Base-by-base conservation (phyloP, 345 rosid genomes). In the Cardamine chenopodiifolia region DNA sequence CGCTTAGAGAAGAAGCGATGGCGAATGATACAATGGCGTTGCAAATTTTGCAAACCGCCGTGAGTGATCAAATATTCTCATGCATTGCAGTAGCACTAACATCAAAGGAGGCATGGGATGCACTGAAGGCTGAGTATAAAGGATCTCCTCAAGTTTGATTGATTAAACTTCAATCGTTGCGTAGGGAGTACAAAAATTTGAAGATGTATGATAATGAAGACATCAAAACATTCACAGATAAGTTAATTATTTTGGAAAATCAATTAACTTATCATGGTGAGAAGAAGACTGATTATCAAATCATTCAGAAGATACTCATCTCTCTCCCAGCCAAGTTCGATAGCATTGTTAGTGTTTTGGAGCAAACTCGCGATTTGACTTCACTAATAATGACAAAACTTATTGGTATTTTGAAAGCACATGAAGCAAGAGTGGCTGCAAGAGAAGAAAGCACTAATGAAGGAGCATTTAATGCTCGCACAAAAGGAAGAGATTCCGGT, bases 261-360 rank as follows among this genome's bases (percentile, higher is more conserved):
- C n/a, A n/a, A n/a, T n/a, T n/a, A n/a, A n/a, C 48, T n/a, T 63
- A 63, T 45, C 54, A 63, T 28, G 54, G 68, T 15, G 54, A 63
- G 13, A 44, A 44, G 54, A 26, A 45, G 1, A 13, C 25, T 0
- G 6, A 63, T 0, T 6, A 1, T 8, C 50, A 62, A 6, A 3
- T 22, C 7, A 8, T 62, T 1, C 66, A 62, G 3, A 62, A 62
- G 32, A 40, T 62, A 14, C 34, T 62, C 52, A 62, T 62, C 8
- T 62, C 52, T 40, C 52, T 45, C 6, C 37, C 54, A 5, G 25
- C 68, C 39, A 63, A 25, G 8, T 45, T 28, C 11, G 68, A 63
- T 45, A 26, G 68, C 15, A 26, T 44, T 5, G 68, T 63, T 1
- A 44, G 44, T 0, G 58, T 49, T 4, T 1, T 66, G 45, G 58